These are phyloP conservation scores for Sporothrix protearum DNA, from an alignment of 2,329 filamentous ascomycete genomes.

Conservation along the genomic window DNA sequence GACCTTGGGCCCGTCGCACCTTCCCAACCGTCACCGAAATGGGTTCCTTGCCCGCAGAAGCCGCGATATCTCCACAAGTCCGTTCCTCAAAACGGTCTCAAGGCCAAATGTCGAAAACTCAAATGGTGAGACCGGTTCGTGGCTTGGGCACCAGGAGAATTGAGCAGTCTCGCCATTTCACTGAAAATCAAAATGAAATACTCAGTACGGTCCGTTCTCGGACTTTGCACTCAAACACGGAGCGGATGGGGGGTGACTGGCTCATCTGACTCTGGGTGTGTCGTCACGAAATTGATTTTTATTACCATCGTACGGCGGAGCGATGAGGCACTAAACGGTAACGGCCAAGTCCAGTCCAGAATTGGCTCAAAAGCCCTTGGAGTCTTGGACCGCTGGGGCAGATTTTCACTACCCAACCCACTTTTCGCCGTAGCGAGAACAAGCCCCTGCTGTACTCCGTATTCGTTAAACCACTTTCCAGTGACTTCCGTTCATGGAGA, in stretches of 20 bases:
- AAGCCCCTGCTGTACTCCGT: too few relatives aligned
- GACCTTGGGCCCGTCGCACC: not conserved
- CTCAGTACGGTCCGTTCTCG: too few relatives aligned
- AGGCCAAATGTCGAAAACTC: not conserved
- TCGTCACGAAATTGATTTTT: conserved; percentile 4
- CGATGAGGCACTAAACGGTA: not conserved
- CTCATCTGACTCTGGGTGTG: not conserved
- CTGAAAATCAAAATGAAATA: not conserved
- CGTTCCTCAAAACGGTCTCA: conserved; percentile 7
- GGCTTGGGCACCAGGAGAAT: not conserved
- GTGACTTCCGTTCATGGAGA: too few relatives aligned
- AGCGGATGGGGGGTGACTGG: not conserved
- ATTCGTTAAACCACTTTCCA: not conserved
- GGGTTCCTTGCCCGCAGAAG: not conserved
- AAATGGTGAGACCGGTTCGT: not conserved
- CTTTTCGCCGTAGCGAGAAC: not conserved
- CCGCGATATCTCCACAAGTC: not conserved
- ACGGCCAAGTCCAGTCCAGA: not conserved
- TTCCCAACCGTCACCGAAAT: not conserved
- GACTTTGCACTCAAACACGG: too few relatives aligned
- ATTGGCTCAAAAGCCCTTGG: not conserved
- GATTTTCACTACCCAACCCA: conserved; percentile 6
- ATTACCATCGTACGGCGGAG: conserved; percentile 13
- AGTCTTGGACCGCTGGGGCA: not conserved
- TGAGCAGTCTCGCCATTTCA: not conserved